phyloP scores from a whole-genome alignment of 2,329 filamentous ascomycete species.

The Neopestalotiopsis clavispora region DNA sequence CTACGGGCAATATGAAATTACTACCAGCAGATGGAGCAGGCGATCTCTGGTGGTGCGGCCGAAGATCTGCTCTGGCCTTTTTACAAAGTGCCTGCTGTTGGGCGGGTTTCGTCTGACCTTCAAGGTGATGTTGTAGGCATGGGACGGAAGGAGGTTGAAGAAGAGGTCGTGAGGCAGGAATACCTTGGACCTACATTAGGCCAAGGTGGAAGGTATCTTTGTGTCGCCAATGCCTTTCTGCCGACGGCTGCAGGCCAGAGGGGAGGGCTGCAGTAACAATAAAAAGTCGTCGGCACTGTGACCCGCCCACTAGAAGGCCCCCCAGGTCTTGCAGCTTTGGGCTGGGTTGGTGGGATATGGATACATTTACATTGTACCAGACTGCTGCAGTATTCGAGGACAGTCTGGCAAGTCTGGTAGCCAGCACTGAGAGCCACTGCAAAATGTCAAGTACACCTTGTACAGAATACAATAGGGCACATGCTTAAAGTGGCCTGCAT shows the following conservation, averaged over 20 bases:
- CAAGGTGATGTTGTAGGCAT: background rate
- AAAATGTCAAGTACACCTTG: background rate
- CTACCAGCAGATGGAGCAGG: background rate
- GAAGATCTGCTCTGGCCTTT: background rate
- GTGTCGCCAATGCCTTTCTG: slow-evolving; percentile 17
- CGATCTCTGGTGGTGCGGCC: background rate
- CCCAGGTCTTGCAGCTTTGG: background rate
- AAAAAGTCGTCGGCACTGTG: slow-evolving; percentile 13
- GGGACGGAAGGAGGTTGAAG: background rate
- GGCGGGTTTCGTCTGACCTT: background rate
- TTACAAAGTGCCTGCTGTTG: background rate
- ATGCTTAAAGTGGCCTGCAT: slow-evolving; percentile 14
- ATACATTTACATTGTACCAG: too few species aligned
- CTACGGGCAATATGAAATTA: background rate
- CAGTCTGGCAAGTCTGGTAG: background rate
- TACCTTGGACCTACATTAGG: background rate
- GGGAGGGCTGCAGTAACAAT: slow-evolving; percentile 16
- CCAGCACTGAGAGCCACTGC: background rate
- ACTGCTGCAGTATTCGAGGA: too few species aligned
- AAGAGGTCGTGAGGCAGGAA: background rate
- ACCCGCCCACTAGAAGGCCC: background rate
- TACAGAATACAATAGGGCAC: background rate
- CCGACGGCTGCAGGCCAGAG: slow-evolving; percentile 12
- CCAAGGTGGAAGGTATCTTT: slow-evolving; percentile 13
- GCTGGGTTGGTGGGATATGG: background rate